phyloP scores from a whole-genome alignment of 768 basidiomycete genomes.

The Hirschioporus abietinus region DNA sequence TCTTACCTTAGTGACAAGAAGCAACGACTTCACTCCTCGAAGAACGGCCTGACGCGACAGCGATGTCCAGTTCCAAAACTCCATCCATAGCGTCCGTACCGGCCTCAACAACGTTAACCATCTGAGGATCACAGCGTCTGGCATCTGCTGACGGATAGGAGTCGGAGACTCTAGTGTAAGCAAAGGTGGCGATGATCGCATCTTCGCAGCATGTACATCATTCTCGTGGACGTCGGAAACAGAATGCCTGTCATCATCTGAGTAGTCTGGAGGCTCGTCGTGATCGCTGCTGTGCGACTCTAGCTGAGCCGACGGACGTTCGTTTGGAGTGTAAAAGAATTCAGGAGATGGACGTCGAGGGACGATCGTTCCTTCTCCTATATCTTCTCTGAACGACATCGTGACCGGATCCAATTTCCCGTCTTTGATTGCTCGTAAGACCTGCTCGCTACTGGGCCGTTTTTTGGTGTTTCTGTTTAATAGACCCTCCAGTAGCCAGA shows the following conservation, averaged over 20 bases:
- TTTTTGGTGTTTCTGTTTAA: conserved; percentile 52
- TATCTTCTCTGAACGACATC: neutral
- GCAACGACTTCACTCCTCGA: conserved; percentile 9
- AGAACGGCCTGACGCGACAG: neutral
- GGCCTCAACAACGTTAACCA: neutral
- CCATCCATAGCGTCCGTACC: neutral
- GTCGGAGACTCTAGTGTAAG: neutral
- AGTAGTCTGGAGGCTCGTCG: conserved; percentile 16
- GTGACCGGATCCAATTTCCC: conserved; percentile 54
- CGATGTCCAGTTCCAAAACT: neutral
- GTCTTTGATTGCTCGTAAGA: conserved; percentile 61
- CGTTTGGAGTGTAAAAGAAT: conserved; percentile 24
- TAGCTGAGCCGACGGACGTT: conserved; percentile 5
- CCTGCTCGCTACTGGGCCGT: conserved; percentile 72
- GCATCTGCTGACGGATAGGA: neutral
- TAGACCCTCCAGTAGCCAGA: conserved; percentile 69
- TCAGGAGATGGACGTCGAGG: conserved; percentile 8
- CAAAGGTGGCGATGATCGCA: neutral
- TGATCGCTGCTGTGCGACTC: conserved; percentile 3
- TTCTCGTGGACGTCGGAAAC: conserved; percentile 14
- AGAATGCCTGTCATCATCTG: conserved; percentile 28
- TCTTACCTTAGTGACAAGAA: conserved; percentile 13
- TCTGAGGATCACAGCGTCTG: neutral
- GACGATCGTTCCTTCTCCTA: neutral
- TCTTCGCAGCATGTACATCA: neutral